A percentile compares a stretch with the other conserved stretches of the same genome.
phyloP scores from a whole-genome alignment of 2,329 filamentous ascomycete species.

The Ascochyta viciae-villosae region DNA sequence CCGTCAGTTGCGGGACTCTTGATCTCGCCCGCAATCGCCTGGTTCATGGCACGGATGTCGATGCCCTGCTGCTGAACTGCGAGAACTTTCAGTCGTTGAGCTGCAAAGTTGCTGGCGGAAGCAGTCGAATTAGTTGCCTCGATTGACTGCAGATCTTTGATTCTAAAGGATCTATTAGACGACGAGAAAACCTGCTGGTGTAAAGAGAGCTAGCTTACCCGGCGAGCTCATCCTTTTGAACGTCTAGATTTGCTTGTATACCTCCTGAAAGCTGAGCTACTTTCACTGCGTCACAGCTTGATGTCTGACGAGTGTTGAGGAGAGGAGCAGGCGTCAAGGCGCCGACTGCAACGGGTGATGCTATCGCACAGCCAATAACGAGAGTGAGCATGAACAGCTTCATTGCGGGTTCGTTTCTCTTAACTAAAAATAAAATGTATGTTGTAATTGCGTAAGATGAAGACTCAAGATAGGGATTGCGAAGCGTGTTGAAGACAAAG shows the following conservation, averaged over 20 bases:
- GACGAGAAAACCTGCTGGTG: background rate
- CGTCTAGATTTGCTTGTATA: background rate
- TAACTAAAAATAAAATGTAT: background rate
- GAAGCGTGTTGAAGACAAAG: background rate
- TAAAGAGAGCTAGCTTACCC: background rate
- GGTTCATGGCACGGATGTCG: conserved; percentile 13
- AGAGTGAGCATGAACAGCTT: background rate
- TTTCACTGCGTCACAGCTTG: background rate
- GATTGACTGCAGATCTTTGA: background rate
- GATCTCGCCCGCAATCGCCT: conserved; percentile 11
- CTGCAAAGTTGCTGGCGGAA: background rate
- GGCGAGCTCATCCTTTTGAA: background rate
- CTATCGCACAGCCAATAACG: background rate
- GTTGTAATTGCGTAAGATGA: background rate
- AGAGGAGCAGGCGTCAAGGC: background rate
- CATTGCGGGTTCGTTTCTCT: background rate
- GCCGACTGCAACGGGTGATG: background rate
- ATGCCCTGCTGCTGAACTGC: conserved; percentile 18
- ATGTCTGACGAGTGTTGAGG: background rate
- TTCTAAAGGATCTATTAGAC: background rate
- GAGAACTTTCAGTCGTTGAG: background rate
- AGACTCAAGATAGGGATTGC: background rate
- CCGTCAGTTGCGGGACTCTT: background rate
- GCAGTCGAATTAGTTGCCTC: background rate
- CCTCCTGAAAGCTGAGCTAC: background rate